phyloP scores from a whole-genome alignment of 805 yeast genomes.

The Diddensiella santjacobensis region DNA sequence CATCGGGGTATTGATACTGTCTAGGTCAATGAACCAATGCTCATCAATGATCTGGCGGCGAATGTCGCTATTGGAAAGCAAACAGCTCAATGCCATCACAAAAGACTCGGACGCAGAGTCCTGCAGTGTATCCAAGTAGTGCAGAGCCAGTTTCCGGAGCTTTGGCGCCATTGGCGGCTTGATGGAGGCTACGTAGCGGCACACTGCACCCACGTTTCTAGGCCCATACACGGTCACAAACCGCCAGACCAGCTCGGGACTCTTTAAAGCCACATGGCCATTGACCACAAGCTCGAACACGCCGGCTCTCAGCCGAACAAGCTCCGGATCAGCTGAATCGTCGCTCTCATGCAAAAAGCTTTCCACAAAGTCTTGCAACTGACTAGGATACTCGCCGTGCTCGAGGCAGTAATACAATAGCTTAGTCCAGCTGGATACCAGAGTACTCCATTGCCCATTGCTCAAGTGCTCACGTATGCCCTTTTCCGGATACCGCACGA shows the following conservation, averaged over 20 bases:
- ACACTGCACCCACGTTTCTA: constrained; percentile 14
- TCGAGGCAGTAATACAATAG: neutral
- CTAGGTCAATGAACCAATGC: constrained; percentile 12
- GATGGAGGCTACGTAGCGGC: constrained; percentile 1
- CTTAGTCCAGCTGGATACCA: constrained; percentile 7
- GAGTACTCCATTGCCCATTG: constrained; percentile 5
- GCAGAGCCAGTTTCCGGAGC: constrained; percentile 11
- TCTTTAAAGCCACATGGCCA: constrained; percentile 9
- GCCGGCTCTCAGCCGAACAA: neutral
- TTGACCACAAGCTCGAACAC: constrained; percentile 10
- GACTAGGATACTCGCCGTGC: neutral
- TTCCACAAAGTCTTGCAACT: constrained; percentile 1
- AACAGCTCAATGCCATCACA: neutral
- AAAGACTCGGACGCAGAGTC: neutral
- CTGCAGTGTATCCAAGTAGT: neutral
- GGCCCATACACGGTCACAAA: constrained; percentile 25
- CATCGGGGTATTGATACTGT: constrained; percentile 8
- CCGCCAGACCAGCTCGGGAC: constrained; percentile 28
- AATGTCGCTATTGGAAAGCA: constrained; percentile 4
- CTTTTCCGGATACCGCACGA: neutral
- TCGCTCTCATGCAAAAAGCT: constrained; percentile 1
- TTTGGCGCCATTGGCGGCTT: constrained; percentile 3
- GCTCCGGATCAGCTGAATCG: neutral
- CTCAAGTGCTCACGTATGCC: neutral
- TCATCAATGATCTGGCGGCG: neutral